Conservation (phyloP, 2,329 filamentous ascomycete species). For the Pseudogymnoascus sp. region DNA sequence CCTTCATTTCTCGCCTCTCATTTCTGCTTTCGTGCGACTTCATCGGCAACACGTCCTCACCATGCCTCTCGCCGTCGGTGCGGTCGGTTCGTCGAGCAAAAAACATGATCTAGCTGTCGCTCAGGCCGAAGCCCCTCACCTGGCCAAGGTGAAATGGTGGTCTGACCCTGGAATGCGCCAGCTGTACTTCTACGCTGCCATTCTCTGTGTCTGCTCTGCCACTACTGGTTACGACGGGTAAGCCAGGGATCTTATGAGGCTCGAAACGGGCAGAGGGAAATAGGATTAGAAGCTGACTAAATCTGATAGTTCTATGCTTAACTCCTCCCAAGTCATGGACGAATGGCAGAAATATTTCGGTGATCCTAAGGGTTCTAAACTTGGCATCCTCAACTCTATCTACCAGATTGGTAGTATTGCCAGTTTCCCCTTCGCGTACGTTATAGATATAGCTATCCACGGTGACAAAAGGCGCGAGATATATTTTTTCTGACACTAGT, state of each 20-base stretch:
- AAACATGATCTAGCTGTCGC: conserved; percentile 33
- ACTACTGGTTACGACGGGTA: conserved; percentile 34
- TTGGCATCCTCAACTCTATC: conserved; percentile 39
- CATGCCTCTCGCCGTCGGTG: background rate
- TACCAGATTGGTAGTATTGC: conserved; percentile 36
- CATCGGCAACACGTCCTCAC: background rate
- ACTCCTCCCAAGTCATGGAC: conserved; percentile 52
- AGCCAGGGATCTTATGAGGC: background rate
- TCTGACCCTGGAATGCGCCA: conserved; percentile 49
- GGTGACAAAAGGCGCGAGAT: conserved; percentile 12
- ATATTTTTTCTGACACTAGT: background rate
- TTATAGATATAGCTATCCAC: conserved; percentile 13
- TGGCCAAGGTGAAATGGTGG: conserved; percentile 50
- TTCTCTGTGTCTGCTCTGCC: conserved; percentile 53
- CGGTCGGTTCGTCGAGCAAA: conserved; percentile 12
- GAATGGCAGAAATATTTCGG: conserved; percentile 47
- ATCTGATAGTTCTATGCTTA: conserved; percentile 41
- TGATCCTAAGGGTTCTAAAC: conserved; percentile 31
- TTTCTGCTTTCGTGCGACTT: background rate
- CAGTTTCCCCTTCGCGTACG: conserved; percentile 30
- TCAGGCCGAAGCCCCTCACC: conserved; percentile 40
- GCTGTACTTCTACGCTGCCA: conserved; percentile 46
- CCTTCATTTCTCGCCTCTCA: background rate
- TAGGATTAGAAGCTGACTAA: conserved; percentile 6
- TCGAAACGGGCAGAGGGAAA: background rate